Conservation (phyloP, 495 filamentous ascomycete genomes). For the Hypoxylon cercidicola region DNA sequence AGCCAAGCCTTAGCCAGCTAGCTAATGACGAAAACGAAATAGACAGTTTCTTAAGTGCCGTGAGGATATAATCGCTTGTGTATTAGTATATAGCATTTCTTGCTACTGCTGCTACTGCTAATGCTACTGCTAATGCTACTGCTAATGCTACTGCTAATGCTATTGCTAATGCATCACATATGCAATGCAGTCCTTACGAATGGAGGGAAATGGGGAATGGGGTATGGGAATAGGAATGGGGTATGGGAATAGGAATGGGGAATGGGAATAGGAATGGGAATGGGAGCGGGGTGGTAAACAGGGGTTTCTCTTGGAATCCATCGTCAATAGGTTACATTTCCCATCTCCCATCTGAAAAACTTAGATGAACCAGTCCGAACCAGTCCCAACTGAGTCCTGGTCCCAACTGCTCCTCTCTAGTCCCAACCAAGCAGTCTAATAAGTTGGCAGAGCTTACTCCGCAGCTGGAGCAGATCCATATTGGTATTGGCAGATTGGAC, state of each 20-base stretch:
- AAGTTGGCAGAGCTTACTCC: conserved; percentile 25
- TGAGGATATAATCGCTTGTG: conserved; percentile 11
- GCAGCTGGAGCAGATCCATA: conserved; percentile 16
- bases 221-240: no score
- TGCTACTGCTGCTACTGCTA: no score
- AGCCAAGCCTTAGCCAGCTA: conserved; percentile 14
- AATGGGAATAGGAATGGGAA: neutral
- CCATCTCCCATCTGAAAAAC: conserved; percentile 19
- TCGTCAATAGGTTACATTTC: conserved; percentile 27
- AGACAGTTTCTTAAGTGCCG: conserved; percentile 18
- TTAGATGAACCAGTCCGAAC: conserved; percentile 27
- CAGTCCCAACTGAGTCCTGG: conserved; percentile 27
- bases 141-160: conserved; percentile 17
- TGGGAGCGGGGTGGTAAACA: conserved; percentile 24
- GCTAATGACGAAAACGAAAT: conserved; percentile 35
- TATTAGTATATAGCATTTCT: conserved; percentile 14
- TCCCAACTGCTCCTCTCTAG: conserved; percentile 40
- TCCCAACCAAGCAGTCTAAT: conserved; percentile 20
- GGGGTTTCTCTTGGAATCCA: conserved; percentile 20
- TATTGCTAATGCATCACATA: conserved; percentile 22
- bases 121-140: no score
- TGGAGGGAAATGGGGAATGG: no score
- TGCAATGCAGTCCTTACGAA: conserved; percentile 11
- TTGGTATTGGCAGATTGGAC: no score
- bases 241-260: no score